Evolutionary conservation across 768 basidiomycete species (phyloP).

Genomic region (Psilocybe subaeruginosa): DNA sequence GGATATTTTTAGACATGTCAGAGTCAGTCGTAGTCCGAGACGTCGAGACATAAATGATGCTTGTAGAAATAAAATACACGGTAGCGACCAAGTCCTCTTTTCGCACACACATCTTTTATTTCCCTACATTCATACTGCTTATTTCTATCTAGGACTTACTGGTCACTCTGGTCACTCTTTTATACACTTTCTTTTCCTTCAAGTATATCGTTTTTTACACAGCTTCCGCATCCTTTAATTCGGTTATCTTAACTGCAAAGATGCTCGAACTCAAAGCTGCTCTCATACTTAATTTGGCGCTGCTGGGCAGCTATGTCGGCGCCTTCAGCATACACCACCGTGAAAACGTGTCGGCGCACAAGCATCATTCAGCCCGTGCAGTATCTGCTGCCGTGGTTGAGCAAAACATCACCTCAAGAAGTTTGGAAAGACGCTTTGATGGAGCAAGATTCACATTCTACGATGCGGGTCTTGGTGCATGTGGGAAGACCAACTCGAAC

Average conservation of each 20-base stretch:
- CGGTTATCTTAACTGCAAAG: background rate
- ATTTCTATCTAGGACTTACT: no score
- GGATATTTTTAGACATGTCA: no score
- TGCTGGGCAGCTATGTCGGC: constrained; percentile 8
- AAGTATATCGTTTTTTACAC: no score
- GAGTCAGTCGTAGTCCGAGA: no score
- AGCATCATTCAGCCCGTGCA: constrained; percentile 1
- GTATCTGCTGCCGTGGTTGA: background rate
- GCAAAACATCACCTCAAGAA: constrained; percentile 20
- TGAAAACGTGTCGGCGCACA: background rate
- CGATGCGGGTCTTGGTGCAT: constrained; percentile 39
- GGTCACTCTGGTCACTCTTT: no score
- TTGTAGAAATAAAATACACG: no score
- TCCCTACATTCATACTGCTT: no score
- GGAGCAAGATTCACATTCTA: constrained; percentile 57
- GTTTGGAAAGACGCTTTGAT: constrained; percentile 42
- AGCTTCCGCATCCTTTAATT: no score
- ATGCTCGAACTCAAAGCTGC: background rate
- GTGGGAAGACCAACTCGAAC: constrained; percentile 28
- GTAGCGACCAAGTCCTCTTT: no score
- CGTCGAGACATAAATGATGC: no score
- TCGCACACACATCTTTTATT: no score
- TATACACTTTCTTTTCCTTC: no score
- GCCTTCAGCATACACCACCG: constrained; percentile 6
- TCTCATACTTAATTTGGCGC: background rate